These are phyloP conservation scores for Juglanconis sp. DNA, from an alignment of 2,329 filamentous ascomycete species.

Conservation along the genomic window DNA sequence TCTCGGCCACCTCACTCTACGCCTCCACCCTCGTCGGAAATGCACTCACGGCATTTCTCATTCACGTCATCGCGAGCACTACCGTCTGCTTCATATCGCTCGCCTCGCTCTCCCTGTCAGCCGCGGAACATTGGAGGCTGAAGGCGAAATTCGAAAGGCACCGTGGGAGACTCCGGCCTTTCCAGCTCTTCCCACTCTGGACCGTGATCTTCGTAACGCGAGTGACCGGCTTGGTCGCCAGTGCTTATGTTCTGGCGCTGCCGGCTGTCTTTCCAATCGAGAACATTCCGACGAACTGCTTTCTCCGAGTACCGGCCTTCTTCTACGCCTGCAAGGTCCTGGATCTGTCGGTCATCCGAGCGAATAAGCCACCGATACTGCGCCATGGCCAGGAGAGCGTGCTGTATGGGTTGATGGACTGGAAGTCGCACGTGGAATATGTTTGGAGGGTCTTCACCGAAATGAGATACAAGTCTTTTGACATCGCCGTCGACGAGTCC, in stretches of 20 bases:
- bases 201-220: neutral
- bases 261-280: neutral
- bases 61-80: neutral
- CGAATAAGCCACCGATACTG: neutral
- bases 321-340: conserved; percentile 8
- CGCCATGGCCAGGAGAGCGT: neutral
- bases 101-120: conserved; percentile 2
- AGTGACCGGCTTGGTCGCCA: neutral
- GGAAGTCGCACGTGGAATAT: neutral
- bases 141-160: neutral
- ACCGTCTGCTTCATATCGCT: neutral
- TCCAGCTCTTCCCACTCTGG: neutral
- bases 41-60: neutral
- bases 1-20: neutral
- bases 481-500: conserved; percentile 7
- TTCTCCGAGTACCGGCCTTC: conserved; percentile 6
- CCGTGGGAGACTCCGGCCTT: neutral
- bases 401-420: neutral
- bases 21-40: neutral
- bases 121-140: neutral
- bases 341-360: conserved; percentile 2
- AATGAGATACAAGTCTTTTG: conserved; percentile 7
- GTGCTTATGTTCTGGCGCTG: neutral
- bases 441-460: conserved; percentile 2
- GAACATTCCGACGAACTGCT: neutral